A percentile compares a stretch with the other conserved stretches of the same genome.
These are phyloP conservation scores for Daucus carota DNA, from an alignment of 129 eudicot genomes.

Conservation along the genomic window DH1_v3.0 NC_030388.2:24114001-24114500, in stretches of 20 bases:
- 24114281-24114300: no score
- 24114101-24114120: not conserved
- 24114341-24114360: no score
- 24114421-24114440: not conserved
- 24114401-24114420: not conserved
- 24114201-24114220: conserved; percentile 23
- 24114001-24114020: conserved; percentile 52
- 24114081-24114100: conserved; percentile 23
- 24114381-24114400: not conserved
- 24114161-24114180: conserved; percentile 52
- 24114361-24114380: no score
- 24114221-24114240: conserved; percentile 3
- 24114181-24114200: conserved; percentile 33
- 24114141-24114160: conserved; percentile 45
- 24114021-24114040: conserved; percentile 66
- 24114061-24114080: conserved; percentile 55
- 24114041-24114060: conserved; percentile 55
- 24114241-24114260: no score
- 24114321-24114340: no score
- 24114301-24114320: no score
- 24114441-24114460: not conserved
- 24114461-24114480: not conserved
- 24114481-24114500: not conserved
- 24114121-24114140: conserved; percentile 36
- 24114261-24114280: no score